Evolutionary conservation across 768 basidiomycete species (phyloP).

Genomic region (Boletus insuetus): DNA sequence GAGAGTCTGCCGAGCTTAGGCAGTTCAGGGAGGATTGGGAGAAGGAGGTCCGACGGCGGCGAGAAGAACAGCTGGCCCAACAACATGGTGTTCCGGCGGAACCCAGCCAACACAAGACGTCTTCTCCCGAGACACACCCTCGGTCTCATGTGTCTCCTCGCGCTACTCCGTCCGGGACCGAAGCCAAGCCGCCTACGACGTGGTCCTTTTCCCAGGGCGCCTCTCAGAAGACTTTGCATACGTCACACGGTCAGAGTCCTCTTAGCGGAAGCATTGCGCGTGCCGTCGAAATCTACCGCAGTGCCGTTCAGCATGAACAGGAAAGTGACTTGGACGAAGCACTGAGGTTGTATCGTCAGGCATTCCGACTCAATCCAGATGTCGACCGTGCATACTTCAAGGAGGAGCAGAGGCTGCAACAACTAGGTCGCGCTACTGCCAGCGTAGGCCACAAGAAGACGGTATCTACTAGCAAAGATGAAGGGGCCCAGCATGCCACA

Average conservation of each 20-base stretch:
- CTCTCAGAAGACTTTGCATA: slow-evolving; percentile 14
- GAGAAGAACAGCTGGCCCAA: slow-evolving; percentile 12
- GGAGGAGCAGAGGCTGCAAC: slow-evolving; percentile 42
- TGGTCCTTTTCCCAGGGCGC: slow-evolving; percentile 10
- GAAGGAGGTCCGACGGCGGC: slow-evolving; percentile 50
- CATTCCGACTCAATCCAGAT: slow-evolving; percentile 72
- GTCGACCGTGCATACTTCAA: slow-evolving; percentile 71
- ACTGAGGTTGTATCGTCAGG: slow-evolving; percentile 69
- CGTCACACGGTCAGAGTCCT: slow-evolving; percentile 26
- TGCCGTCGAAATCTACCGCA: slow-evolving; percentile 66
- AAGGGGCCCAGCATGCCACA: slow-evolving; percentile 63
- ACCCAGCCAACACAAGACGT: background rate
- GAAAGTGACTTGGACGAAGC: slow-evolving; percentile 74
- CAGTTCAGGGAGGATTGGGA: slow-evolving; percentile 75
- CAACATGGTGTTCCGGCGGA: background rate
- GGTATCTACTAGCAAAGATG: slow-evolving; percentile 73
- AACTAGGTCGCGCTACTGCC: slow-evolving; percentile 2
- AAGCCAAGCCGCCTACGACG: slow-evolving; percentile 7
- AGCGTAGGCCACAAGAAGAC: slow-evolving; percentile 64
- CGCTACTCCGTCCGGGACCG: background rate
- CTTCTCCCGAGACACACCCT: slow-evolving; percentile 9
- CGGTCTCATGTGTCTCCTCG: slow-evolving; percentile 1
- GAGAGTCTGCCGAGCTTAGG: slow-evolving; percentile 61
- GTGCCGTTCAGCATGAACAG: slow-evolving; percentile 73
- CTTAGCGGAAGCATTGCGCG: slow-evolving; percentile 37